These are phyloP conservation scores for Triangularia verruculosa DNA, from an alignment of 2,329 filamentous ascomycete genomes.

Conservation along the genomic window DNA sequence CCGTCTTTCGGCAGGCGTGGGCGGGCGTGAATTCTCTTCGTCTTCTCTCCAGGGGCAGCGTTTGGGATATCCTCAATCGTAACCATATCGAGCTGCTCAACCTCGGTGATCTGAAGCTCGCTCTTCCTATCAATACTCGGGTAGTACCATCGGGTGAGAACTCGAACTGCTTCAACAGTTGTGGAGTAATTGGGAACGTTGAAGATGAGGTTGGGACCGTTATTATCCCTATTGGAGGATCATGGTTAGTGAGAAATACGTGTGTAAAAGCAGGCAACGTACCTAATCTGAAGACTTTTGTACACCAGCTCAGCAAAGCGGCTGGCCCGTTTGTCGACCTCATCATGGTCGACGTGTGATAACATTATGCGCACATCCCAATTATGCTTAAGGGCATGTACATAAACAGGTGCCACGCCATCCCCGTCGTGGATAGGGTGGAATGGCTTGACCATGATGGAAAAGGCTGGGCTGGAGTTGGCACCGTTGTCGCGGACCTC, in stretches of 20 bases:
- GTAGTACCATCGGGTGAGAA: conserved; percentile 24
- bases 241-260: conserved; percentile 4
- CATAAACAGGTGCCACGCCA: conserved; percentile 22
- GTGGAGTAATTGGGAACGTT: conserved; percentile 2
- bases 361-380: conserved; percentile 33
- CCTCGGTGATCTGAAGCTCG: conserved; percentile 25
- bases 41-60: background rate
- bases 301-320: conserved; percentile 29
- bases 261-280: conserved; percentile 7
- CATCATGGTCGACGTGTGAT: conserved; percentile 20
- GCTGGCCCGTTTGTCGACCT: conserved; percentile 24
- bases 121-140: conserved; percentile 13
- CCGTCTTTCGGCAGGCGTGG: background rate
- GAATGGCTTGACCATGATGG: conserved; percentile 22
- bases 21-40: conserved; percentile 7
- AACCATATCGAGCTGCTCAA: conserved; percentile 18
- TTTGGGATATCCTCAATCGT: background rate
- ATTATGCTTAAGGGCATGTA: conserved; percentile 33
- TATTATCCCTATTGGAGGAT: conserved; percentile 2
- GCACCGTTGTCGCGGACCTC: conserved; percentile 20
- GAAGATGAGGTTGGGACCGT: conserved; percentile 9
- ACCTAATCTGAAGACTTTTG: conserved; percentile 27
- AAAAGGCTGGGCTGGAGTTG: conserved; percentile 15
- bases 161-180: conserved; percentile 15
- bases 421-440: conserved; percentile 16